Evolutionary conservation across 352 stramenopile genomes (phyloP).

Genomic region (Pythium graminicola): DNA sequence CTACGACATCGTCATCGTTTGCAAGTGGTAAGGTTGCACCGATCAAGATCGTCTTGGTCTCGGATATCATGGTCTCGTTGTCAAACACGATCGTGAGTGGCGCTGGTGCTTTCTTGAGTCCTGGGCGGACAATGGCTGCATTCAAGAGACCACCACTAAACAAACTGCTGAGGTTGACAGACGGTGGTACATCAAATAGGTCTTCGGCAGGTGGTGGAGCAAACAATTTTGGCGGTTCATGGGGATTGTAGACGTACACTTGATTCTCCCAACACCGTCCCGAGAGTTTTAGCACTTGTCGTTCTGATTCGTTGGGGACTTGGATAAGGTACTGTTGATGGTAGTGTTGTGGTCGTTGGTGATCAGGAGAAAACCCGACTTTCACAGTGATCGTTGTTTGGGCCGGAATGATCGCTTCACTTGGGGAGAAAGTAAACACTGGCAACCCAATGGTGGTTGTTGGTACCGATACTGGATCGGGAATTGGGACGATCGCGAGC

Average conservation of each 20-base stretch:
- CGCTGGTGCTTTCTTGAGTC: slow-evolving; percentile 38
- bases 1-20: slow-evolving; percentile 3
- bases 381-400: slow-evolving; percentile 47
- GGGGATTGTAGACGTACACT: slow-evolving; percentile 51
- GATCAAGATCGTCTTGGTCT: slow-evolving; percentile 31
- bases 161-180: slow-evolving; percentile 31
- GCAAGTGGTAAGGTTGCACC: slow-evolving; percentile 33
- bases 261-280: slow-evolving; percentile 77
- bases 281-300: slow-evolving; percentile 43
- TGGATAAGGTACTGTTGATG: slow-evolving; percentile 45
- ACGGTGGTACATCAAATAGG: slow-evolving; percentile 57
- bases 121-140: slow-evolving; percentile 21
- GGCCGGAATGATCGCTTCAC: slow-evolving; percentile 47
- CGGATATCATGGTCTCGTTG: slow-evolving; percentile 16
- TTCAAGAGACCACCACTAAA: slow-evolving; percentile 6
- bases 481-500: slow-evolving; percentile 33
- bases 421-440: slow-evolving; percentile 63
- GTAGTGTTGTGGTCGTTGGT: slow-evolving; percentile 55
- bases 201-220: slow-evolving; percentile 43
- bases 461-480: neutral
- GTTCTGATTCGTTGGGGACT: slow-evolving; percentile 70
- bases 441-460: slow-evolving; percentile 28
- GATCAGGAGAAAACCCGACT: slow-evolving; percentile 56
- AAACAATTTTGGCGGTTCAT: slow-evolving; percentile 4
- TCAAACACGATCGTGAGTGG: slow-evolving; percentile 43